phyloP scores from a whole-genome alignment of 1,284 basidiomycete genomes.

The Ceratobasidium sp. region DNA sequence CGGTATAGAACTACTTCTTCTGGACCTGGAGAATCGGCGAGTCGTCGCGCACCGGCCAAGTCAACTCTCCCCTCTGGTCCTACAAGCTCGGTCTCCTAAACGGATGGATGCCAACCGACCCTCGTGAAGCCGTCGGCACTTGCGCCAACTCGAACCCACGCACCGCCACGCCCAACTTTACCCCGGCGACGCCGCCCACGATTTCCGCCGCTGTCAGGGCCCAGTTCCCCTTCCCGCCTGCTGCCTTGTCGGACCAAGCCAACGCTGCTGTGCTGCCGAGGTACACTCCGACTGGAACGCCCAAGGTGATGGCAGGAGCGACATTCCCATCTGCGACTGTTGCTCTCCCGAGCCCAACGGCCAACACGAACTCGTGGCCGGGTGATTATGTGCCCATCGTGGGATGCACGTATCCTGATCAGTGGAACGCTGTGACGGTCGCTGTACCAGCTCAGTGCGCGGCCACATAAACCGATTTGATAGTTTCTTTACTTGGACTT shows the following conservation, averaged over 20 bases:
- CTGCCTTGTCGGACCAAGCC: constrained; percentile 55
- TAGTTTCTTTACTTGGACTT: too few species aligned
- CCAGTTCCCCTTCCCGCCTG: constrained; percentile 63
- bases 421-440: constrained; percentile 62
- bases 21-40: constrained; percentile 92
- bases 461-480: too few species aligned
- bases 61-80: constrained; percentile 87
- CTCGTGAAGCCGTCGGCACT: constrained; percentile 69
- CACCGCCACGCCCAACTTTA: constrained; percentile 49
- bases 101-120: constrained; percentile 90
- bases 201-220: constrained; percentile 68
- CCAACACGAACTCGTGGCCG: constrained; percentile 45
- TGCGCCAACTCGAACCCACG: constrained; percentile 61
- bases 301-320: constrained; percentile 62
- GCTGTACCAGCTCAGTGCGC: constrained; percentile 52
- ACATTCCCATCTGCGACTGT: constrained; percentile 57
- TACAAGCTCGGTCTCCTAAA: constrained; percentile 82
- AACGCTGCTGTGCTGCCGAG: constrained; percentile 61
- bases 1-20: constrained; percentile 84
- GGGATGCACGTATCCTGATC: constrained; percentile 68
- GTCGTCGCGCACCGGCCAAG: constrained; percentile 53
- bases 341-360: constrained; percentile 71
- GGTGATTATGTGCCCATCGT: constrained; percentile 60
- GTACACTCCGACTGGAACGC: constrained; percentile 69
- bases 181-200: constrained; percentile 70